These are phyloP conservation scores for Rhodotorula graminis DNA, from an alignment of 768 basidiomycete genomes.

Conservation along the genomic window DNA sequence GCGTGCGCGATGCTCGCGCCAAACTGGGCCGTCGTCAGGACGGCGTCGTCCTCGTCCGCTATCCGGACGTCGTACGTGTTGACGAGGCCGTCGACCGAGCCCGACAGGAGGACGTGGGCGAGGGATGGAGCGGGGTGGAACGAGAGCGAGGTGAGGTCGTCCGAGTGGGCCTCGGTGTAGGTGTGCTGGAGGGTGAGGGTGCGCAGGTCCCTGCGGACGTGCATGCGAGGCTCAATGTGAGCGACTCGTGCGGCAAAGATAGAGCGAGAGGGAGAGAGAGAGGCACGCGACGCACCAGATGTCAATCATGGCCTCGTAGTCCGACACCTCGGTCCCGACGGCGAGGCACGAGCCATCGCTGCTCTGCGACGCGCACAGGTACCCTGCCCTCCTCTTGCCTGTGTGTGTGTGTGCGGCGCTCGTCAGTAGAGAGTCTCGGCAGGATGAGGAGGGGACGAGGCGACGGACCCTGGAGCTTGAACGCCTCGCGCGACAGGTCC, in stretches of 20 bases:
- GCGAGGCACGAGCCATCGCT: conserved; percentile 37
- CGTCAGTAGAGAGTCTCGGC: no score
- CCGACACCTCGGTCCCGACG: conserved; percentile 37
- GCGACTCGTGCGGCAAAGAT: no score
- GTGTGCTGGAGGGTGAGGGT: conserved; percentile 32
- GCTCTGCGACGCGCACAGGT: conserved; percentile 35
- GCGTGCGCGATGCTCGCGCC: conserved; percentile 32
- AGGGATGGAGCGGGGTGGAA: conserved; percentile 40
- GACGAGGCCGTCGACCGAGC: conserved; percentile 40
- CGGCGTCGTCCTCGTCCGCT: conserved; percentile 42
- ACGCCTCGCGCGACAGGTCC: conserved; percentile 33
- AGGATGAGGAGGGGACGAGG: background rate
- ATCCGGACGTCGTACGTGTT: conserved; percentile 42
- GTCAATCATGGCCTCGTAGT: conserved; percentile 41
- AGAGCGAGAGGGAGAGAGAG: no score
- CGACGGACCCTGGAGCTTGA: conserved; percentile 35
- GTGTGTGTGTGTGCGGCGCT: background rate
- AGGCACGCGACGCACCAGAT: conserved; percentile 32
- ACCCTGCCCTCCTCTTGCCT: conserved; percentile 38
- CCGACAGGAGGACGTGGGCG: conserved; percentile 40
- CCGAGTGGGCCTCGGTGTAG: conserved; percentile 42
- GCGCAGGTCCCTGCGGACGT: conserved; percentile 33
- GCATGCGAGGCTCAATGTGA: background rate
- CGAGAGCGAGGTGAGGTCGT: conserved; percentile 41
- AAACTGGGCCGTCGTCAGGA: conserved; percentile 39